These are phyloP conservation scores for Sungouiozyma ichnusensis DNA, from an alignment of 805 yeast genomes.

Conservation along the genomic window DNA sequence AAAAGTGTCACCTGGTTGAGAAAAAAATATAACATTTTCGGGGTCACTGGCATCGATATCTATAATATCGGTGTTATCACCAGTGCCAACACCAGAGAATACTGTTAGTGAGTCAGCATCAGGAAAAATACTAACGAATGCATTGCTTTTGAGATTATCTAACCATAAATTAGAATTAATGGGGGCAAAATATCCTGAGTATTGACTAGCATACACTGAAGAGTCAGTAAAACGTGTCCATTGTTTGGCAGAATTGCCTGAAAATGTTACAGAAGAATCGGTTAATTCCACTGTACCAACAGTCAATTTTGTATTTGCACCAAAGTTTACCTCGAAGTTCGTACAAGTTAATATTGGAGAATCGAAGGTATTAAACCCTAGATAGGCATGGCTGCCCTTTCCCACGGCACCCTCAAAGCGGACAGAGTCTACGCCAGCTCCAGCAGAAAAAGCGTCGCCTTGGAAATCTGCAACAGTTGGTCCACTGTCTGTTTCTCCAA, in stretches of 20 bases:
- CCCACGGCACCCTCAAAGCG: not conserved
- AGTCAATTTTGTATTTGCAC: not conserved
- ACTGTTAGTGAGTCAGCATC: not conserved
- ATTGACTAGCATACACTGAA: not conserved
- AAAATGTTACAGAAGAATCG: not conserved
- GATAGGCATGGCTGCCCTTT: not conserved
- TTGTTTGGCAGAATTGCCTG: not conserved
- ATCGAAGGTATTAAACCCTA: not conserved
- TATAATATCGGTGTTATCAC: not conserved
- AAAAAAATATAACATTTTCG: too few relatives aligned
- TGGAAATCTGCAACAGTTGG: not conserved
- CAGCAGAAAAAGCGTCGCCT: not conserved
- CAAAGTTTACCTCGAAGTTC: not conserved
- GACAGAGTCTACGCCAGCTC: too few relatives aligned
- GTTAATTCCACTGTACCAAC: not conserved
- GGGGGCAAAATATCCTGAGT: not conserved
- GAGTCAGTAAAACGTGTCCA: not conserved
- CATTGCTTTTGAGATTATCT: not conserved
- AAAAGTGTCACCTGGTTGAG: too few relatives aligned
- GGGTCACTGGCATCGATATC: not conserved
- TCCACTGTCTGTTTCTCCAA: not conserved
- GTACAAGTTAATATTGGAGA: not conserved
- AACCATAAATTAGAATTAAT: not conserved
- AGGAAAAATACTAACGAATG: not conserved
- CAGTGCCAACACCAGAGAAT: not conserved